phyloP scores from a whole-genome alignment of 2,329 filamentous ascomycete species.

The Pestalotiopsis sp. region DNA sequence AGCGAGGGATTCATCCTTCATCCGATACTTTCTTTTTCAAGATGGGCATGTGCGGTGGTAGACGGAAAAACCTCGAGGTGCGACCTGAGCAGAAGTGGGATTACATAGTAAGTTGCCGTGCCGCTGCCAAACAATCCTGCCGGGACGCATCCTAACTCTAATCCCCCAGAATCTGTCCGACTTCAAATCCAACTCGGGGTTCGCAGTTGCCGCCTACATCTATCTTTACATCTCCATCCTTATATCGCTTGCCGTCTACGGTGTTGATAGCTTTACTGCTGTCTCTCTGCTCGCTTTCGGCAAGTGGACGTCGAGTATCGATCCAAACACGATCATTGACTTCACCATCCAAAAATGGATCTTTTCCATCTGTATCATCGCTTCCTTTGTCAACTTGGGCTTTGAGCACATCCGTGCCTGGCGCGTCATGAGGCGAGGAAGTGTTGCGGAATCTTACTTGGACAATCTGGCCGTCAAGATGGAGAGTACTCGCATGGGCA shows the following conservation, averaged over 20 bases:
- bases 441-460: slow-evolving; percentile 89
- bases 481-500: slow-evolving; percentile 77
- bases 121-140: background rate
- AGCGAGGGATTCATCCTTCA: background rate
- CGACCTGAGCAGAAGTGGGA: slow-evolving; percentile 91
- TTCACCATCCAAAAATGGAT: slow-evolving; percentile 89
- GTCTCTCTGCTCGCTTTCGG: slow-evolving; percentile 89
- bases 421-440: slow-evolving; percentile 80
- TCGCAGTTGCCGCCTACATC: slow-evolving; percentile 76
- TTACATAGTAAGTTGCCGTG: slow-evolving; percentile 70
- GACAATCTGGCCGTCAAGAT: slow-evolving; percentile 84
- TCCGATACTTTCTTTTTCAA: slow-evolving; percentile 27
- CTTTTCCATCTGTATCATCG: slow-evolving; percentile 88
- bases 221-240: slow-evolving; percentile 82
- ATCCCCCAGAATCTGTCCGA: slow-evolving; percentile 57
- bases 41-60: slow-evolving; percentile 68
- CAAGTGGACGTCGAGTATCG: slow-evolving; percentile 82
- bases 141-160: slow-evolving; percentile 12
- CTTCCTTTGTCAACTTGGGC: slow-evolving; percentile 80
- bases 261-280: slow-evolving; percentile 89
- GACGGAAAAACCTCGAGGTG: slow-evolving; percentile 64
- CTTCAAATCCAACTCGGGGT: slow-evolving; percentile 82
- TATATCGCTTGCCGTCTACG: slow-evolving; percentile 82
- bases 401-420: slow-evolving; percentile 82
- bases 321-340: slow-evolving; percentile 69